phyloP scores from a whole-genome alignment of 2,329 filamentous ascomycete species.

The Aspergillus glaucus region DNA sequence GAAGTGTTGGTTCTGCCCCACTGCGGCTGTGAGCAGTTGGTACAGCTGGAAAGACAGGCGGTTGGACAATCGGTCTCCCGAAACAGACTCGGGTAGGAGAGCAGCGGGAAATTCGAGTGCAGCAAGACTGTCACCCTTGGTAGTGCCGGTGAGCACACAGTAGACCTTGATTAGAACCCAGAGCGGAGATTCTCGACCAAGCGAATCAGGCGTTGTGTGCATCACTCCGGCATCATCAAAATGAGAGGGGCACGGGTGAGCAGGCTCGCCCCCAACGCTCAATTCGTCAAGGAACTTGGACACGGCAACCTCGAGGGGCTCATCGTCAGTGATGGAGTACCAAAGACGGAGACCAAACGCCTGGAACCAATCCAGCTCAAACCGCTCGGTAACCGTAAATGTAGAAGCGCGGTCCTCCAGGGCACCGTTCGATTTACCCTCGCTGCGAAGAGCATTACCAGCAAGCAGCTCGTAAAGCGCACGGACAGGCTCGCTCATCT shows the following conservation, averaged over 20 bases:
- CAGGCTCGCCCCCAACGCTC: slow-evolving; percentile 59
- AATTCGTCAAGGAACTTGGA: slow-evolving; percentile 68
- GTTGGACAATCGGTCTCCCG: slow-evolving; percentile 66
- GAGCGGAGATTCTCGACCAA: slow-evolving; percentile 63
- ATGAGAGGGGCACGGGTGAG: slow-evolving; percentile 67
- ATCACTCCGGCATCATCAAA: slow-evolving; percentile 51
- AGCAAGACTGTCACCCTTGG: slow-evolving; percentile 28
- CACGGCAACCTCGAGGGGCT: slow-evolving; percentile 67
- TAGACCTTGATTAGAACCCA: slow-evolving; percentile 85
- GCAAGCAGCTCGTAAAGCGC: slow-evolving; percentile 84
- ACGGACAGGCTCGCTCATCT: slow-evolving; percentile 77
- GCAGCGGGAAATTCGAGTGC: slow-evolving; percentile 56
- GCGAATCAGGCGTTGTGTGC: slow-evolving; percentile 55
- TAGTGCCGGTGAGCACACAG: slow-evolving; percentile 40
- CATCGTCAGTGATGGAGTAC: slow-evolving; percentile 67
- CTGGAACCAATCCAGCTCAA: slow-evolving; percentile 86
- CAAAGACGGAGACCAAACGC: slow-evolving; percentile 86
- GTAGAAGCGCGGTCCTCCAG: slow-evolving; percentile 73
- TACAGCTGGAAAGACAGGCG: slow-evolving; percentile 81
- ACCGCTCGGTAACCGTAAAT: slow-evolving; percentile 77
- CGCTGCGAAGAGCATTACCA: slow-evolving; percentile 77
- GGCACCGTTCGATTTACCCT: slow-evolving; percentile 64
- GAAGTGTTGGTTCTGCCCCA: slow-evolving; percentile 44
- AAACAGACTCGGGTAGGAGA: slow-evolving; percentile 69
- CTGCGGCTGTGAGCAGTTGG: slow-evolving; percentile 52